Evolutionary conservation across 164 flowering plant species (phyloP), one percentile per base, ranked within the genome.

Genomic region (Chimonanthus salicifolius): DNA sequence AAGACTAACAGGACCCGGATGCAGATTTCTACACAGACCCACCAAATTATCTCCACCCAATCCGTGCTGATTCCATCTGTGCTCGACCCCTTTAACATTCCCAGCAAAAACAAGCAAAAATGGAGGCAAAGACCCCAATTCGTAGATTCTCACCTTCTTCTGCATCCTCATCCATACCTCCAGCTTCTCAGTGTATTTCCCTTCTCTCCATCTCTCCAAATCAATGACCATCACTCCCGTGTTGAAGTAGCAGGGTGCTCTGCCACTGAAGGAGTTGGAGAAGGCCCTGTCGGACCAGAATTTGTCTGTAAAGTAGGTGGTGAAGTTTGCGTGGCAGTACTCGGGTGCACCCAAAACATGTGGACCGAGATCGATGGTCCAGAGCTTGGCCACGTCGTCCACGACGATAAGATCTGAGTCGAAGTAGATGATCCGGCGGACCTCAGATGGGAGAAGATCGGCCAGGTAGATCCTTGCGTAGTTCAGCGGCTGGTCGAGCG

Each of bases 271-370:
- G 1, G 87, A 77, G 0, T 20, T 21, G 5, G 85, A 44, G 48
- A 87, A 65, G 1, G 0, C 33, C 4, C 70, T 71, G 76, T 84
- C 84, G 8, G 72, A 65, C 91, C 91, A 88, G 73, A 88, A 88
- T 16, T 72, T 64, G 3, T 73, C 75, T 0, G 89, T 88, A 74
- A 88, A 85, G 71, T 85, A 88, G 6, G 62, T 76, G 44, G 87
- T 84, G 82, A 88, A 88, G 49, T 88, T 88, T 18, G 91, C 85
- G 62, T 88, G 88, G 73, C 88, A 88, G 64, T 88, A 87, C 65
- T 88, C 91, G 4, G 91, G 91, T 7, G 88, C 91, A 0, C 85
- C 89, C 50, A 88, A 58, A 2, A 85, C 86, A 47, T 74, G 81
- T 3, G 54, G 78, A 1, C 75, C 82, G 43, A 88, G 71, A 4